Base-by-base conservation (phyloP, 306 rosid species). In the Castanea mollissima region DNA sequence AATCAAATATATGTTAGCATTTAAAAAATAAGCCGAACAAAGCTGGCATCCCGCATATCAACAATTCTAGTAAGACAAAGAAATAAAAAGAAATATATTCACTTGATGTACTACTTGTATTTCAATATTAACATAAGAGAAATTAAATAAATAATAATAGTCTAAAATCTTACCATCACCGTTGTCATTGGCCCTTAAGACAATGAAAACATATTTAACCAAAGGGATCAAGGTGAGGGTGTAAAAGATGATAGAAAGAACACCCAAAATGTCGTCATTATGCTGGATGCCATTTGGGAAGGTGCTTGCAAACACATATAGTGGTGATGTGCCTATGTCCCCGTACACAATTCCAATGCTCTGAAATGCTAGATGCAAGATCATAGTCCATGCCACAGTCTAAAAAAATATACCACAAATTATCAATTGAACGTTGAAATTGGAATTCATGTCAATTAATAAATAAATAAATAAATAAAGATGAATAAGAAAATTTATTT, bases 341-440 rank as follows among this genome's bases (percentile, higher is more conserved):
- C 97, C 97, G 20, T 92, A 90, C 23, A 90, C 91, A 8, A 90
- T 76, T 59, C 97, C 95, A 6, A 92, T 44, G 83, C 93, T 92
- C 76, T 92, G 95, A 64, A 92, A 92, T 9, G 93, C 97, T 52
- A 92, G 82, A 0, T 83, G 91, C 86, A 92, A 1, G 7, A 86
- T 78, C 73, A 86, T 79, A 11, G 82, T 52, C 97, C 82, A 78
- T 4, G 81, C 73, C 3, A 21, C 81, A 21, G 80, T 86, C 92
- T 89, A 15, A 12, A n/a, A 46, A 12, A 7, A 18, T 0, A 65
- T 5, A 38, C 44, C 38, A 34, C n/a, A 31, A 32, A 16, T 6
- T 19, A 7, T 18, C 19, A 0, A 15, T 38, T 67, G 1, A 67
- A 27, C 18, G 4, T 25, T 11, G 25, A 2, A n/a, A n/a, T n/a